A percentile compares a stretch with the other conserved stretches of the same genome.
Conservation (phyloP, 768 basidiomycete genomes). For the Collybia sp. region DNA sequence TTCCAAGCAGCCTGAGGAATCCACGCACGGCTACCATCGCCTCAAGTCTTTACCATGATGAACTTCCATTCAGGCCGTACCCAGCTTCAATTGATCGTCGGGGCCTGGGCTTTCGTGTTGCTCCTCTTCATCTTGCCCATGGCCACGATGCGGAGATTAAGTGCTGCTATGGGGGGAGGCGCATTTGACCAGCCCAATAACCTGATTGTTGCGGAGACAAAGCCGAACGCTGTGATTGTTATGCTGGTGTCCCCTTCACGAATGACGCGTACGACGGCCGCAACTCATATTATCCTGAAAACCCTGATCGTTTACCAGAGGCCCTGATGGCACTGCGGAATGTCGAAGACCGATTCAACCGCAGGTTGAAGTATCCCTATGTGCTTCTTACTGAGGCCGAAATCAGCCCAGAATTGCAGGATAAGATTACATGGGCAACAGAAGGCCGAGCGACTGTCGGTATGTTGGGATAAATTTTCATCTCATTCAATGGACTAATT, state of each 20-base stretch:
- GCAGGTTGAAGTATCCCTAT: slow-evolving; percentile 23
- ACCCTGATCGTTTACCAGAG: slow-evolving; percentile 1
- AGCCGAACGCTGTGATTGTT: slow-evolving; percentile 21
- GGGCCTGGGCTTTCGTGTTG: background rate
- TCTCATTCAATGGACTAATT: background rate
- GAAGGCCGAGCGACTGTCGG: slow-evolving; percentile 22
- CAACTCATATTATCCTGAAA: no score
- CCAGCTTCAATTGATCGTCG: background rate
- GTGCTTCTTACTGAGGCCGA: slow-evolving; percentile 20
- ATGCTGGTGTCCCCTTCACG: slow-evolving; percentile 20
- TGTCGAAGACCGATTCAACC: slow-evolving; percentile 24
- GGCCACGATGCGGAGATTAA: no score
- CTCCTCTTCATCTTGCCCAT: no score
- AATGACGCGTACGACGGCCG: slow-evolving; percentile 7
- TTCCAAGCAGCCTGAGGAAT: no score
- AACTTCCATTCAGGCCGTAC: background rate
- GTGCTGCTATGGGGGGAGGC: no score
- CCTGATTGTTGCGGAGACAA: no score
- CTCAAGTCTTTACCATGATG: no score
- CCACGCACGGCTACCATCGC: no score
- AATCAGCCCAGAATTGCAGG: slow-evolving; percentile 17
- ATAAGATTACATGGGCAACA: slow-evolving; percentile 19
- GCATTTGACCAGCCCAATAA: no score
- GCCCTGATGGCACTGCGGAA: slow-evolving; percentile 21
- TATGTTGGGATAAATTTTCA: slow-evolving; percentile 2